Evolutionary conservation across 2,329 filamentous ascomycete genomes (phyloP).

Genomic region (Dactylellina cionopaga): DNA sequence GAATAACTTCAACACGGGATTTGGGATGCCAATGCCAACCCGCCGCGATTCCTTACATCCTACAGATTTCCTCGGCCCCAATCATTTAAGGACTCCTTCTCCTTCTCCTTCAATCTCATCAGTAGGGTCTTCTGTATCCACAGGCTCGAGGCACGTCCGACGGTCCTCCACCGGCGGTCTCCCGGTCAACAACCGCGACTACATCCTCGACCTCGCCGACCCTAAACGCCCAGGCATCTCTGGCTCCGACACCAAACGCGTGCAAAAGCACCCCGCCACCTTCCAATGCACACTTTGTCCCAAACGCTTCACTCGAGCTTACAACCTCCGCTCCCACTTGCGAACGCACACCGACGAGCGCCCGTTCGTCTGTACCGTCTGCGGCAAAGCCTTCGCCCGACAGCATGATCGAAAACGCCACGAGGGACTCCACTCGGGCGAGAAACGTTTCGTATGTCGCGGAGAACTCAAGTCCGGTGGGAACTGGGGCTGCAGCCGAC

Average conservation of each 20-base stretch:
- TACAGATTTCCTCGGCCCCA: constrained; percentile 61
- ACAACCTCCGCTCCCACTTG: constrained; percentile 93
- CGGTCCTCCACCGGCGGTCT: constrained; percentile 67
- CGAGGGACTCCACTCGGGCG: constrained; percentile 92
- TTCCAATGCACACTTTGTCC: constrained; percentile 95
- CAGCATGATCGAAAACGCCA: constrained; percentile 98
- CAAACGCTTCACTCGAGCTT: constrained; percentile 94
- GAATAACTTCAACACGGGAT: constrained; percentile 45
- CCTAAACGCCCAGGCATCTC: constrained; percentile 72
- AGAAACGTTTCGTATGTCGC: constrained; percentile 98
- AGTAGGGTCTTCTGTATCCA: constrained; percentile 49
- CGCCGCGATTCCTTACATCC: constrained; percentile 58
- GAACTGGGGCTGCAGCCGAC: constrained; percentile 90
- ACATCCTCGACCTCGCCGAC: constrained; percentile 91
- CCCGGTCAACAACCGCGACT: constrained; percentile 70
- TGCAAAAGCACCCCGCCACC: constrained; percentile 96
- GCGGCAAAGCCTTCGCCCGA: constrained; percentile 94
- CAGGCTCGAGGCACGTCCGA: constrained; percentile 61
- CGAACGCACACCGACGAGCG: constrained; percentile 97
- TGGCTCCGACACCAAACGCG: constrained; percentile 74
- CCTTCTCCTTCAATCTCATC: constrained; percentile 60
- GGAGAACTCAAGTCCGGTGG: constrained; percentile 84
- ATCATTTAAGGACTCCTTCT: constrained; percentile 62
- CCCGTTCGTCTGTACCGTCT: constrained; percentile 96
- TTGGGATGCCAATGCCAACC: constrained; percentile 42